phyloP scores from a whole-genome alignment of 306 rosid genomes.

The Ochetophila trinervis region DNA sequence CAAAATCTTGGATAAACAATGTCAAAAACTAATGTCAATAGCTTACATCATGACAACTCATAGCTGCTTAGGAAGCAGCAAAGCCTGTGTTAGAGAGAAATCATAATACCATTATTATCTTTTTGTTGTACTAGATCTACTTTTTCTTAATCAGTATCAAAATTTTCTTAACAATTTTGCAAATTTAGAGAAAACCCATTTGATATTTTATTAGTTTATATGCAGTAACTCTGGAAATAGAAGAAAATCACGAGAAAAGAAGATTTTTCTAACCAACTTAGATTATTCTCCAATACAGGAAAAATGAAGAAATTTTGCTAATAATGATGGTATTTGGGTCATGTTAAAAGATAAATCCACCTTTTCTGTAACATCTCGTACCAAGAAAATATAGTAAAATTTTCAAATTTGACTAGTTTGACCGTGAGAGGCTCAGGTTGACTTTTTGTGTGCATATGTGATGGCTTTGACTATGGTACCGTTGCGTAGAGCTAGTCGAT shows the following conservation, averaged over 20 bases:
- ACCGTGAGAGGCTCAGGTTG: too few relatives aligned
- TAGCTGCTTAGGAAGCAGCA: too few relatives aligned
- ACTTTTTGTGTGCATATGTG: too few relatives aligned
- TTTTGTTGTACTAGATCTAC: conserved; percentile 7
- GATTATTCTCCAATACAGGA: background rate
- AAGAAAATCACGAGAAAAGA: too few relatives aligned
- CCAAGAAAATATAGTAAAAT: too few relatives aligned
- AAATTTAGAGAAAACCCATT: conserved; percentile 11
- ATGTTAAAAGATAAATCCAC: background rate
- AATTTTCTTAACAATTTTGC: conserved; percentile 1
- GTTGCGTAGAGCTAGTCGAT: too few relatives aligned
- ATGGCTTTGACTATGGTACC: too few relatives aligned
- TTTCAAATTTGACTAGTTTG: too few relatives aligned
- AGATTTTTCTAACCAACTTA: too few relatives aligned
- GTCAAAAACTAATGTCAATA: conserved; percentile 17
- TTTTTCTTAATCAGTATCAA: conserved; percentile 8
- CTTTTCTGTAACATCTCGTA: too few relatives aligned
- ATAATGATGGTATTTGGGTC: background rate
- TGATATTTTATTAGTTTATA: background rate
- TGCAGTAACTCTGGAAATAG: background rate
- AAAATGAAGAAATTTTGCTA: background rate
- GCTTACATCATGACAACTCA: conserved; percentile 41
- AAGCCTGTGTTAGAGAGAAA: background rate
- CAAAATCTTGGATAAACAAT: conserved; percentile 14
- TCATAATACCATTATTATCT: background rate